Evolutionary conservation across 2,329 filamentous ascomycete species (phyloP), one percentile per base, ranked within the genome.

Genomic region (Cercospora sp.): DNA sequence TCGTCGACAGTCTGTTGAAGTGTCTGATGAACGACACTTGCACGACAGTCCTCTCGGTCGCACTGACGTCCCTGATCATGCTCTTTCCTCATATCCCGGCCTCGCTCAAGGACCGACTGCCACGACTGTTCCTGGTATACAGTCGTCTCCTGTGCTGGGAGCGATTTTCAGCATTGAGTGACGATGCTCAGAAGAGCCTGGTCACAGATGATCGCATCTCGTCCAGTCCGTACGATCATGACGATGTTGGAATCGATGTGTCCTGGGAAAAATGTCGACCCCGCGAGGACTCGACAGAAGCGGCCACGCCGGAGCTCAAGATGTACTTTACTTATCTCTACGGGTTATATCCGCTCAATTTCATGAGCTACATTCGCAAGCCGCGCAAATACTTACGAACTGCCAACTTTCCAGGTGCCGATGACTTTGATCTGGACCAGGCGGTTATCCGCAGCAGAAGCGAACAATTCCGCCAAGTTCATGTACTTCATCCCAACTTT

Each of bases 291-390:
- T 82, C 84, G 10, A 87, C 91, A 63, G 87, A 88, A 51, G 84
- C 85, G 5, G 82, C 85, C 3, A 86, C 92, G 2, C 87, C 89
- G 5, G 89, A 92, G 68, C 83, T 94, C 1, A 80, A 89, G 63
- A 87, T 89, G 73, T 94, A 92, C 78, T 95, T 93, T 74, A 94
- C 91, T 2, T 90, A 93, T 28, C 83, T 95, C 0, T 95, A 95
- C 73, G 92, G 92, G 0, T 81, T 95, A 4, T 95, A 94, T 71
- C 92, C 92, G 1, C 87, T 94, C 75, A 94, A 94, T 77, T 93
- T 95, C 73, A 91, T 93, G 87, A 90, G 90, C 78, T 95, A 94
- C 76, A 90, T 95, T 69, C 87, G 91, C 66, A 94, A 94, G 75
- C 91, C 92, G 3, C 88, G 93, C 72, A 88, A 90, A 71, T 94